These are phyloP conservation scores for Paraurostyla sp. DNA, from an alignment of 73 alveolate genomes.

Conservation along the genomic window DNA sequence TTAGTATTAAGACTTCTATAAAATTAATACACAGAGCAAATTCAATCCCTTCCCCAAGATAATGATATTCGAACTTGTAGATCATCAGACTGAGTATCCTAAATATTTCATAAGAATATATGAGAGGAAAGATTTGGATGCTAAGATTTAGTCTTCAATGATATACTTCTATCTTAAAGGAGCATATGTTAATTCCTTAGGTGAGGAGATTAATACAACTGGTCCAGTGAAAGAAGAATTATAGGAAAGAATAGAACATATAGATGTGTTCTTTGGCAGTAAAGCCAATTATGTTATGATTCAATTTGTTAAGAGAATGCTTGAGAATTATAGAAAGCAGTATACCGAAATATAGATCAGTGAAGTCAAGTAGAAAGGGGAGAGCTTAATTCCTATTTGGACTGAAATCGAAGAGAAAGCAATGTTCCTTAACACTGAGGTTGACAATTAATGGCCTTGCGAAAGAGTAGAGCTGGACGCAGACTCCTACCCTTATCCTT, in stretches of 20 bases:
- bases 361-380: constrained; percentile 43
- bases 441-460: constrained; percentile 38
- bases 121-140: constrained; percentile 54
- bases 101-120: constrained; percentile 40
- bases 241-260: background rate
- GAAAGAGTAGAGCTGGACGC: constrained; percentile 17
- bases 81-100: constrained; percentile 35
- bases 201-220: background rate
- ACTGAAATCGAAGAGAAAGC: constrained; percentile 37
- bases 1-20: constrained; percentile 52
- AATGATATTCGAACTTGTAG: constrained; percentile 49
- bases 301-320: constrained; percentile 26
- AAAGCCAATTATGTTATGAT: constrained; percentile 33
- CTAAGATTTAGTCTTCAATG: background rate
- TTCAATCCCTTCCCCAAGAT: constrained; percentile 54
- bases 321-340: constrained; percentile 29
- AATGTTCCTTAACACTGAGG: constrained; percentile 2
- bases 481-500: constrained; percentile 49
- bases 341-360: background rate
- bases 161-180: constrained; percentile 39
- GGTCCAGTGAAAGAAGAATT: constrained; percentile 9
- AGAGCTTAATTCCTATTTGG: constrained; percentile 22
- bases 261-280: constrained; percentile 48
- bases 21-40: background rate
- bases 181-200: background rate